Evolutionary conservation across 768 basidiomycete species (phyloP).

Genomic region (Scleroderma citrinum): DNA sequence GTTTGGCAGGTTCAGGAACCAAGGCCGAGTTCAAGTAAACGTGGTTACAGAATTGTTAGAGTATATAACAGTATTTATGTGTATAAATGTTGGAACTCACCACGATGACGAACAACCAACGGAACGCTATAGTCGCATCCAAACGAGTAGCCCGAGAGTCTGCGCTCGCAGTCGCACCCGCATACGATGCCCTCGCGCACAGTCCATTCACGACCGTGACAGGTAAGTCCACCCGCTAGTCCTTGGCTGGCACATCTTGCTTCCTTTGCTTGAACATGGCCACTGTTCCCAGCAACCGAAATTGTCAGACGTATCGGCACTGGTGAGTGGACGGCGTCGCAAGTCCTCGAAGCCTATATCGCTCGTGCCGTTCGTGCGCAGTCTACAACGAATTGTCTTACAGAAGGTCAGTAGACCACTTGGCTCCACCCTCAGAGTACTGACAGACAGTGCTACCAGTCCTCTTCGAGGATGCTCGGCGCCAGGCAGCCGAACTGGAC

Average conservation of each 20-base stretch:
- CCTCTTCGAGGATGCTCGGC: slow-evolving; percentile 60
- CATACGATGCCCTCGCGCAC: background rate
- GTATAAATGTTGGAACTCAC: too few species aligned
- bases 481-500: slow-evolving; percentile 61
- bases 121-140: background rate
- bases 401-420: slow-evolving; percentile 53
- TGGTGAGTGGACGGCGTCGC: slow-evolving; percentile 41
- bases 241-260: too few species aligned
- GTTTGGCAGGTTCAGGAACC: background rate
- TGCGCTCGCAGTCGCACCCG: background rate
- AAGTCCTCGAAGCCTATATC: slow-evolving; percentile 41
- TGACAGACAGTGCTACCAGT: slow-evolving; percentile 41
- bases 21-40: background rate
- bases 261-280: too few species aligned
- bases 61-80: background rate
- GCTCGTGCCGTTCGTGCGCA: slow-evolving; percentile 52
- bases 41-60: background rate
- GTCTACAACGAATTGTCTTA: slow-evolving; percentile 64
- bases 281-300: slow-evolving; percentile 31
- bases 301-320: slow-evolving; percentile 37
- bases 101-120: background rate
- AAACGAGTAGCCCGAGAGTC: background rate
- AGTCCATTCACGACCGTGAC: background rate
- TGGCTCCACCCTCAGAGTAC: background rate
- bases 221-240: background rate